These are phyloP conservation scores for Coniella vitis DNA, from an alignment of 2,329 filamentous ascomycete genomes.

Conservation along the genomic window DNA sequence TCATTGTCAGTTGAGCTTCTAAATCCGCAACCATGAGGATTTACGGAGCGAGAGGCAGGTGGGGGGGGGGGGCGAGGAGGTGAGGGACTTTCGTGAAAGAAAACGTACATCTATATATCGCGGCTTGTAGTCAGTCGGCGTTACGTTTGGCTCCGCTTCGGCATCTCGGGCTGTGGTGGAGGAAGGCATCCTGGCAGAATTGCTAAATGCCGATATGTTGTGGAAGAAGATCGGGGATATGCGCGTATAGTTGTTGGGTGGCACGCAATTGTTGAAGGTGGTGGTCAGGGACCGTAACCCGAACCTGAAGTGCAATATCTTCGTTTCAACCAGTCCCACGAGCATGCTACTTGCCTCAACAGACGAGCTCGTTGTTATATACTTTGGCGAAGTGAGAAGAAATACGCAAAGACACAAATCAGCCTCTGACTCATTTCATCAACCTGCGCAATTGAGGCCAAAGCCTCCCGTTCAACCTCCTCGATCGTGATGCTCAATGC, in stretches of 20 bases:
- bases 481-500: not conserved
- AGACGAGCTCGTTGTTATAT: not conserved
- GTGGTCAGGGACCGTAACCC: not conserved
- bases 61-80: no score
- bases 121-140: conserved; percentile 32
- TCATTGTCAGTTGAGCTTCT: not conserved
- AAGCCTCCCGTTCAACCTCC: not conserved
- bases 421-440: not conserved
- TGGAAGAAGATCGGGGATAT: not conserved
- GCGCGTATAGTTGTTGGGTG: not conserved
- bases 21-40: not conserved
- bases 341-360: not conserved
- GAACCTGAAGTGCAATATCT: conserved; percentile 2
- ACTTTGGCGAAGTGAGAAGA: not conserved
- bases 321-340: conserved; percentile 1
- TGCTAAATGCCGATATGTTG: not conserved
- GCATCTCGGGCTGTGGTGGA: conserved; percentile 3
- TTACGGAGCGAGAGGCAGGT: not conserved
- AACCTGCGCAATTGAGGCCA: not conserved
- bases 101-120: conserved; percentile 56
- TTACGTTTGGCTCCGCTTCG: conserved; percentile 2
- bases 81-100: no score
- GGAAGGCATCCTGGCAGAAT: conserved; percentile 16
- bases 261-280: not conserved
- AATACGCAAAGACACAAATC: not conserved